These are phyloP conservation scores for Plenodomus biglobosus DNA, from an alignment of 2,329 filamentous ascomycete genomes.

Conservation along the genomic window DNA sequence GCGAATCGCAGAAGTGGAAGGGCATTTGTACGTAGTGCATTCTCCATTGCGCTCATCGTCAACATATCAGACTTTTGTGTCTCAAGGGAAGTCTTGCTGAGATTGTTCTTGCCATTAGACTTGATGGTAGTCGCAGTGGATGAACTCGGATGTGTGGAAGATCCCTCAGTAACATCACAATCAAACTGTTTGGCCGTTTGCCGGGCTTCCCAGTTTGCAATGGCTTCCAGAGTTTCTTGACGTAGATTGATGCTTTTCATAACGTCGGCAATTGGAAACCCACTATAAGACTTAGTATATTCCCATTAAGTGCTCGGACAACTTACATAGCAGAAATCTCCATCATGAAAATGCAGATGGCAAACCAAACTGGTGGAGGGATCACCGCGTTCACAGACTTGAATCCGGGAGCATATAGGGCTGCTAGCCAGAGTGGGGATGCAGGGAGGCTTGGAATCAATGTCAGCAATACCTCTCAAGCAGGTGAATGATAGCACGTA, in stretches of 20 bases:
- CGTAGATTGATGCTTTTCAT: slow-evolving; percentile 29
- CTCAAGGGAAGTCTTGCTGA: slow-evolving; percentile 25
- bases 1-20: slow-evolving; percentile 37
- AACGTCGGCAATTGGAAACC: slow-evolving; percentile 35
- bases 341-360: slow-evolving; percentile 37
- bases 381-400: slow-evolving; percentile 26
- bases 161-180: slow-evolving; percentile 4
- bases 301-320: background rate
- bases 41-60: slow-evolving; percentile 40
- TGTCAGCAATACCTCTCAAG: slow-evolving; percentile 2
- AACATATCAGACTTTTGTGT: slow-evolving; percentile 35
- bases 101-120: slow-evolving; percentile 8
- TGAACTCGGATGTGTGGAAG: slow-evolving; percentile 15
- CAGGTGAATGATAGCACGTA: slow-evolving; percentile 11
- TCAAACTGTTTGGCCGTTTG: slow-evolving; percentile 16
- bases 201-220: slow-evolving; percentile 38
- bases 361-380: slow-evolving; percentile 35
- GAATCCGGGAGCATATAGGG: slow-evolving; percentile 37
- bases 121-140: slow-evolving; percentile 25
- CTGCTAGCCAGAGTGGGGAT: slow-evolving; percentile 38
- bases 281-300: background rate
- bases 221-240: slow-evolving; percentile 38
- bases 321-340: slow-evolving; percentile 29
- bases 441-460: slow-evolving; percentile 28
- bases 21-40: slow-evolving; percentile 34